These are phyloP conservation scores for Taphrina betulina DNA, from an alignment of 1,139 yeast genomes.

Conservation along the genomic window DNA sequence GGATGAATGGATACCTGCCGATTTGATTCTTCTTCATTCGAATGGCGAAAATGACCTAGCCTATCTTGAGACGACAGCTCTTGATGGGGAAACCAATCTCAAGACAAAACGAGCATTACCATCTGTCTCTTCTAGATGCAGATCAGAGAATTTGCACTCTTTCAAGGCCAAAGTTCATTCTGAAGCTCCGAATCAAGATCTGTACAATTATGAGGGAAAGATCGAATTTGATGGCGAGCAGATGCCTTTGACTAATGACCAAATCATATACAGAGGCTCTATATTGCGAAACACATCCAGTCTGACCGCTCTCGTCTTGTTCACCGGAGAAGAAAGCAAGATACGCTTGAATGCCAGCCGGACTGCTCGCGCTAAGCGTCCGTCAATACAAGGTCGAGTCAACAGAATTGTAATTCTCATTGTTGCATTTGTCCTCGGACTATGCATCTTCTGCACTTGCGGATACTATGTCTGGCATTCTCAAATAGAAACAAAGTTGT, in stretches of 20 bases:
- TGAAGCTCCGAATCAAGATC: slow-evolving; percentile 88
- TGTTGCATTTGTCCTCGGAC: slow-evolving; percentile 73
- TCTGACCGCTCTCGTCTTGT: slow-evolving; percentile 75
- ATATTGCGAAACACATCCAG: slow-evolving; percentile 76
- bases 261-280: slow-evolving; percentile 84
- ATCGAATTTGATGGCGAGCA: slow-evolving; percentile 45
- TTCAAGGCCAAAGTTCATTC: slow-evolving; percentile 54
- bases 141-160: slow-evolving; percentile 54
- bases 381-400: slow-evolving; percentile 78
- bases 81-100: slow-evolving; percentile 94
- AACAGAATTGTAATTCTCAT: slow-evolving; percentile 80
- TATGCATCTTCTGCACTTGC: slow-evolving; percentile 79
- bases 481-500: slow-evolving; percentile 48
- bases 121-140: slow-evolving; percentile 55
- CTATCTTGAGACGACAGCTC: slow-evolving; percentile 91
- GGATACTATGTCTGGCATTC: slow-evolving; percentile 63
- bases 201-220: slow-evolving; percentile 89
- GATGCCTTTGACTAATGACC: slow-evolving; percentile 72
- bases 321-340: slow-evolving; percentile 94
- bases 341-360: slow-evolving; percentile 91
- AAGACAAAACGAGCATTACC: slow-evolving; percentile 70
- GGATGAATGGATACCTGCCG: slow-evolving; percentile 95
- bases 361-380: slow-evolving; percentile 89
- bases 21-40: slow-evolving; percentile 67
- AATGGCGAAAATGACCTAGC: slow-evolving; percentile 69